Evolutionary conservation across 345 rosid species (phyloP).

Genomic region (Aquilaria malaccensis): DNA sequence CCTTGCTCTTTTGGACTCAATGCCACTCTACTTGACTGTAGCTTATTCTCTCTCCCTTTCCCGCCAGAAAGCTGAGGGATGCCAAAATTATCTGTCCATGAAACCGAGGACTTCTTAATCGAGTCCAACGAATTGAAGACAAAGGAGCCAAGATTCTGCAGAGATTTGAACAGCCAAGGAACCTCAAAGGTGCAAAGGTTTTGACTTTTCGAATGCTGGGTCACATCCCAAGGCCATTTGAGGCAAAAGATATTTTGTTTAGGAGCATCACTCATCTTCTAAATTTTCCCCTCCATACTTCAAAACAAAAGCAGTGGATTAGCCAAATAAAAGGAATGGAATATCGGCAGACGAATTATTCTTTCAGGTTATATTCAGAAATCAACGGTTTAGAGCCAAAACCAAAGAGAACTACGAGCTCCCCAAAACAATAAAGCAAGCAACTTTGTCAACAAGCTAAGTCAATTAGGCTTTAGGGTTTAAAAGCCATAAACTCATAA

Average conservation of each 20-base stretch:
- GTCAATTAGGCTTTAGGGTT: too few species aligned
- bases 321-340: too few species aligned
- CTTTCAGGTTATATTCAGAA: too few species aligned
- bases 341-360: too few species aligned
- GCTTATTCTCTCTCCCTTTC: conserved; percentile 10
- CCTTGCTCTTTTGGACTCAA: conserved; percentile 62
- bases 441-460: too few species aligned
- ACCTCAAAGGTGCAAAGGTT: conserved; percentile 43
- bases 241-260: conserved; percentile 49
- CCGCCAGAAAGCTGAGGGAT: conserved; percentile 18
- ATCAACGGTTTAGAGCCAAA: too few species aligned
- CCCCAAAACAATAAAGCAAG: too few species aligned
- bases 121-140: conserved; percentile 47
- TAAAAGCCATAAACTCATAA: too few species aligned
- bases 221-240: conserved; percentile 77
- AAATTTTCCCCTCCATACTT: not conserved
- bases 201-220: conserved; percentile 26
- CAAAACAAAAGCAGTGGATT: not conserved
- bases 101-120: conserved; percentile 26
- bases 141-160: conserved; percentile 53
- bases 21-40: conserved; percentile 25
- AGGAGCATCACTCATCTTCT: conserved; percentile 27
- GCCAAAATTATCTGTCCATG: conserved; percentile 22
- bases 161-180: conserved; percentile 74
- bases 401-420: too few species aligned